Conservation (phyloP, 768 basidiomycete genomes). For the Harrya chromipes region DNA sequence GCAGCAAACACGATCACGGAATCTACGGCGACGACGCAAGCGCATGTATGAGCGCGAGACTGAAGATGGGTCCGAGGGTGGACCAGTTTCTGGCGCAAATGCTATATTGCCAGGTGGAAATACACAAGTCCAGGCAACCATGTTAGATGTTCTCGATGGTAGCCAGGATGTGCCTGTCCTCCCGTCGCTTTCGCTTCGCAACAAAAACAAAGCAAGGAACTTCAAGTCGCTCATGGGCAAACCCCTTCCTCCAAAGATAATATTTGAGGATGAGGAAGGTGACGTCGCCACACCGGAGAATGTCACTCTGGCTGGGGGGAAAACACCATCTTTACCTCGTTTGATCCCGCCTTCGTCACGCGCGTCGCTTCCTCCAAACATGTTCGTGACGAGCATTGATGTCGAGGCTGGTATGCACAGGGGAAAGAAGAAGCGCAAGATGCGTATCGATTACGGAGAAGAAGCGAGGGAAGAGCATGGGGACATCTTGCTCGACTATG, state of each 20-base stretch:
- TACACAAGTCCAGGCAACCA: neutral
- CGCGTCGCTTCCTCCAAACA: conserved; percentile 50
- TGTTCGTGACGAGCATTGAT: conserved; percentile 72
- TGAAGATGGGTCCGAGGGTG: conserved; percentile 15
- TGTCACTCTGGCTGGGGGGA: too few species aligned
- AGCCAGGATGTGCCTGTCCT: conserved; percentile 25
- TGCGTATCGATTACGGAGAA: conserved; percentile 34
- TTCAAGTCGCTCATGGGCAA: conserved; percentile 52
- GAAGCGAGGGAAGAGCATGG: neutral
- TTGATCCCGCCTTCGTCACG: conserved; percentile 66
- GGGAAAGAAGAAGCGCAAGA: conserved; percentile 37
- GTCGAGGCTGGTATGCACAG: conserved; percentile 47
- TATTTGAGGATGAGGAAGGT: conserved; percentile 38
- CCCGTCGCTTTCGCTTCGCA: conserved; percentile 51
- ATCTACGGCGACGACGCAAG: conserved; percentile 53
- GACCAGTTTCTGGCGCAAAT: conserved; percentile 41
- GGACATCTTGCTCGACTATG: conserved; percentile 12
- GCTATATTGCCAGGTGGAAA: conserved; percentile 19
- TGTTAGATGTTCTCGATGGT: conserved; percentile 9
- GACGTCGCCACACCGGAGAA: neutral
- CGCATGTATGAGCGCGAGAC: conserved; percentile 31
- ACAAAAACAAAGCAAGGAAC: conserved; percentile 73
- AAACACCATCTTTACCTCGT: conserved; percentile 23
- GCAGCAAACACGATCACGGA: conserved; percentile 52
- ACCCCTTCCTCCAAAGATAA: conserved; percentile 49